Evolutionary conservation across 768 basidiomycete genomes (phyloP).

Genomic region (Omphalotus guepiniiformis): DNA sequence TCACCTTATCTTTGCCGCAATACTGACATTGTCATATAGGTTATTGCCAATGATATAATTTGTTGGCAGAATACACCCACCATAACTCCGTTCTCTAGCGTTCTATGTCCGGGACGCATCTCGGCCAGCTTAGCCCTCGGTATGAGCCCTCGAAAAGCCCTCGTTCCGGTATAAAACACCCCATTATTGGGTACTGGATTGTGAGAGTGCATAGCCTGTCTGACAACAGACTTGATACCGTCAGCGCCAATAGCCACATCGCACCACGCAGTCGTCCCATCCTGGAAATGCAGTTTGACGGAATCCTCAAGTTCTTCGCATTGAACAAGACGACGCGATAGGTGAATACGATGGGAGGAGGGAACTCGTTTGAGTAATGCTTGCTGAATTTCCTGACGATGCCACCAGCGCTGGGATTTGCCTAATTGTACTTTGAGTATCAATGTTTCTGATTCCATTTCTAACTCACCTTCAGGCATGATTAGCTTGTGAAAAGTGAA

Average conservation of each 20-base stretch:
- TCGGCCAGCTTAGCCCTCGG: slow-evolving; percentile 21
- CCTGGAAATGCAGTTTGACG: slow-evolving; percentile 22
- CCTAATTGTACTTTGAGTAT: too few relatives aligned
- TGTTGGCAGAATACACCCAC: slow-evolving; percentile 12
- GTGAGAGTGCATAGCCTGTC: slow-evolving; percentile 7
- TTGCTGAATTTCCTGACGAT: slow-evolving; percentile 43
- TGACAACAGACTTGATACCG: slow-evolving; percentile 28
- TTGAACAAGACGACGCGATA: slow-evolving; percentile 36
- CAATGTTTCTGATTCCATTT: too few relatives aligned
- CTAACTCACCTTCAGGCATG: too few relatives aligned
- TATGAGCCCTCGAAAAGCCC: slow-evolving; percentile 35
- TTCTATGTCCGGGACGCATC: slow-evolving; percentile 27
- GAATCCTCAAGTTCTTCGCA: slow-evolving; percentile 22
- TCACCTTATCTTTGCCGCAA: slow-evolving; percentile 29
- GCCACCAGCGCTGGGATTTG: slow-evolving; percentile 26
- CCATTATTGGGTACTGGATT: slow-evolving; percentile 18
- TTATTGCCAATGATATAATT: not conserved
- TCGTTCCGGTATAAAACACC: slow-evolving; percentile 34
- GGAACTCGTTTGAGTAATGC: slow-evolving; percentile 34
- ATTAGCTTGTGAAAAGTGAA: slow-evolving; percentile 23
- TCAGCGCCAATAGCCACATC: slow-evolving; percentile 39
- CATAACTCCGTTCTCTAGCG: slow-evolving; percentile 21
- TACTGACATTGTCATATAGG: slow-evolving; percentile 19
- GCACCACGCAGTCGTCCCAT: slow-evolving; percentile 21
- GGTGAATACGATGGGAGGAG: slow-evolving; percentile 25